These are phyloP conservation scores for Middelhovenomyces tepae DNA, from an alignment of 805 yeast genomes.

Conservation along the genomic window DNA sequence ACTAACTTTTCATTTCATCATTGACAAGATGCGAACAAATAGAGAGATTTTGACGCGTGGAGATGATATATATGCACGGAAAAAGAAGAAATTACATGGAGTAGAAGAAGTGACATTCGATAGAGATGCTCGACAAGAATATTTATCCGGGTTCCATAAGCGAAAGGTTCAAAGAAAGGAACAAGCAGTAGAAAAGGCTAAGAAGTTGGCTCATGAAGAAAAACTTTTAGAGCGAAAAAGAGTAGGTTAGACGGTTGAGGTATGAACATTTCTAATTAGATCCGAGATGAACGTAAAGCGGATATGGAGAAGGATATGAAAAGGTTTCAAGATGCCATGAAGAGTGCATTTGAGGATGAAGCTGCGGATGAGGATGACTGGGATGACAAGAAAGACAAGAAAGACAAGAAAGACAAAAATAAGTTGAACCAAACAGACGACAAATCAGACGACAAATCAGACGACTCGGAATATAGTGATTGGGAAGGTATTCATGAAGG, in stretches of 20 bases:
- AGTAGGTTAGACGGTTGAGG: slow-evolving; percentile 15
- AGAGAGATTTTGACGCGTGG: slow-evolving; percentile 78
- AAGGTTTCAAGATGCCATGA: slow-evolving; percentile 42
- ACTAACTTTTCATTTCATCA: neutral
- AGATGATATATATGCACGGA: slow-evolving; percentile 69
- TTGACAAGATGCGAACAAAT: slow-evolving; percentile 30
- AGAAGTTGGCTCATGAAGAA: slow-evolving; percentile 67
- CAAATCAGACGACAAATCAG: slow-evolving; percentile 19
- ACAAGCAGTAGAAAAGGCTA: slow-evolving; percentile 65
- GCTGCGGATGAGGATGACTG: slow-evolving; percentile 21
- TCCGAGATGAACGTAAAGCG: slow-evolving; percentile 62
- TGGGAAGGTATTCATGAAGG: slow-evolving; percentile 34
- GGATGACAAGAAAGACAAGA: slow-evolving; percentile 18
- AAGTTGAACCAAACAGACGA: slow-evolving; percentile 3
- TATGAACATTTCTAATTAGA: slow-evolving; percentile 6
- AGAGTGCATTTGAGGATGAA: slow-evolving; percentile 27
- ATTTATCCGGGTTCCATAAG: slow-evolving; percentile 91
- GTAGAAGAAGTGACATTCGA: slow-evolving; percentile 84
- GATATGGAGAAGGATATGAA: slow-evolving; percentile 56
- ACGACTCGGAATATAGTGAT: slow-evolving; percentile 34
- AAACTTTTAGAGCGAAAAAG: slow-evolving; percentile 68
- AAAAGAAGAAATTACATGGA: slow-evolving; percentile 48
- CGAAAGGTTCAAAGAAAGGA: slow-evolving; percentile 83
- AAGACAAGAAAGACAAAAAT: slow-evolving; percentile 7
- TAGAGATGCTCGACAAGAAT: slow-evolving; percentile 67